These are phyloP conservation scores for Chrysanthemum lavandulifolium DNA, from an alignment of 129 eudicot genomes.

Conservation along the genomic window DNA sequence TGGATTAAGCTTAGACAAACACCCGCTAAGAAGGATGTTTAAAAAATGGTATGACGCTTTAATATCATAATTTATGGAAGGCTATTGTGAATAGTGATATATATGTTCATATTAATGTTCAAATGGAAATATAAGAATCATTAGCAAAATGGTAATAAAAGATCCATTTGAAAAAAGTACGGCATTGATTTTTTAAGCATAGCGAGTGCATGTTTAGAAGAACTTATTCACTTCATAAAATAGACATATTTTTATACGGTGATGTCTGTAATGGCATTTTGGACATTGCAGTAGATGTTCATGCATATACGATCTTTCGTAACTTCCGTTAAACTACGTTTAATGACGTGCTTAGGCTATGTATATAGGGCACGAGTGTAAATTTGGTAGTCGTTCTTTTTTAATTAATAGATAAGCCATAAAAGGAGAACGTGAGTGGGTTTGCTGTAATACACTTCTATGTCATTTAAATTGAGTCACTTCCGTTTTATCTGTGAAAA, in stretches of 20 bases:
- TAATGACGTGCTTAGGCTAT: conserved; percentile 2
- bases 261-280: conserved; percentile 6
- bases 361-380: no score
- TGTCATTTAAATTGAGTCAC: not conserved
- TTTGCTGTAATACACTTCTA: conserved; percentile 3
- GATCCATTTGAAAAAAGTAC: not conserved
- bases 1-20: not conserved
- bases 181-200: not conserved
- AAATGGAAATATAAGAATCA: not conserved
- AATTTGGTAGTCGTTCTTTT: no score
- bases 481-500: not conserved
- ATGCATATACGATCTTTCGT: conserved; percentile 2
- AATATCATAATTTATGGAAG: not conserved
- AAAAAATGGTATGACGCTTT: not conserved
- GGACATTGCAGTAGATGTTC: conserved; percentile 14
- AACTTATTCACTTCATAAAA: not conserved
- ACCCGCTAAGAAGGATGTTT: not conserved
- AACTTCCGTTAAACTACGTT: conserved; percentile 16
- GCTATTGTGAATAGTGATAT: not conserved
- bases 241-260: not conserved
- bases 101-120: conserved; percentile 1
- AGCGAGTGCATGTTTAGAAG: no score
- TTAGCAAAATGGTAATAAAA: not conserved
- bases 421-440: no score
- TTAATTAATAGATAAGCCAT: no score